Base-by-base conservation (phyloP, 2,329 filamentous ascomycete genomes). In the Penicillium palitans region DNA sequence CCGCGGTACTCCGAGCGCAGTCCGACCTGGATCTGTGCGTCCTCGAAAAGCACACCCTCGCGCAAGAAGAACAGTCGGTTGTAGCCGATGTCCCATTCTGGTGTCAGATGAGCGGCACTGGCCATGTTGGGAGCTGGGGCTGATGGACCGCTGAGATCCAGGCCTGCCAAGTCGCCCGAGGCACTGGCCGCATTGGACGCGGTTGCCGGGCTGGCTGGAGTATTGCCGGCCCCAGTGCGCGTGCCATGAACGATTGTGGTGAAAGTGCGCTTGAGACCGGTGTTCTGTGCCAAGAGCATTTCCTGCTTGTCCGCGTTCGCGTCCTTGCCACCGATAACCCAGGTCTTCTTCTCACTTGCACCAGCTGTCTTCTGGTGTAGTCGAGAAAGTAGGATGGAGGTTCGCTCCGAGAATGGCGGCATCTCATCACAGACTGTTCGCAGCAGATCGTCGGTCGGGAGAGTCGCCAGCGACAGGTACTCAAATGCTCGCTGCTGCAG, bases 361-460 rank as follows among this genome's bases (percentile, higher is more conserved):
- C 90, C 90, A 48, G 90, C 90, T 69, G 96, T 92, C 79, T 96
- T 98, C 76, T 96, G 92, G 76, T 99, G 93, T 50, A 99, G 83
- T 58, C 95, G 85, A 40, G 93, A 97, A 12, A 99, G 81, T 29
- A 99, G 81, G 1, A 95, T 93, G 6, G 95, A 98, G 58, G 96
- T 88, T 60, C 96, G 84, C 74, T 99, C 93, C 0, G 95, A 96
- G 78, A 98, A 99, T 0, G 95, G 93, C 2, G 95, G 95, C 96
- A 99, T 99, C 74, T 99, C 95, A 68, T 99, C 95, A 74, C 93
- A 96, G 6, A 99, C 88, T 0, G 95, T 98, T 52, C 95, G 87
- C 13, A 99, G 81, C 7, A 99, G 83, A 64, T 98, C 93, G 68
- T 99, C 95, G 0, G 91, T 91, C 0, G 91, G 90, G 73, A 96